Conservation (phyloP, 1,284 basidiomycete species). For the Moesziomyces antarcticus region DNA sequence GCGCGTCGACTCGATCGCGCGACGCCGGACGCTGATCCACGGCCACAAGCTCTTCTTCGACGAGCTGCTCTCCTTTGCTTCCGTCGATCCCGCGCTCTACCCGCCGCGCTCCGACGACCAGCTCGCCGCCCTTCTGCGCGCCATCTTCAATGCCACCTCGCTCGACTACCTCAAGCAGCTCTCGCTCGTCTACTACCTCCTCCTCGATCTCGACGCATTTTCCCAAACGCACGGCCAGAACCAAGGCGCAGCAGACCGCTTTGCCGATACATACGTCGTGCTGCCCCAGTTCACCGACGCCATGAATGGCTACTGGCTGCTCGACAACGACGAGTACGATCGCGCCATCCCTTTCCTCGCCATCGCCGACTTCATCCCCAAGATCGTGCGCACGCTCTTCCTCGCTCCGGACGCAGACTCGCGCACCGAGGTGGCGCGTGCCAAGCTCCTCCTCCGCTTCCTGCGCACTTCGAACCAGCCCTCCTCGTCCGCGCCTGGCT, state of each 20-base stretch:
- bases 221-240: conserved; percentile 1
- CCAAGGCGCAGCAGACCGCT: conserved; percentile 21
- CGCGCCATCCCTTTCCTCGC: conserved; percentile 37
- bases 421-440: conserved; percentile 25
- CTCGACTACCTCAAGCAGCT: conserved; percentile 53
- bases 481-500: conserved; percentile 30
- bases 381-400: conserved; percentile 44
- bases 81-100: conserved; percentile 37
- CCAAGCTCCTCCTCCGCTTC: conserved; percentile 46
- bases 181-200: conserved; percentile 48
- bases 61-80: conserved; percentile 42
- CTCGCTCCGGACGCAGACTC: conserved; percentile 10
- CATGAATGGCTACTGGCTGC: conserved; percentile 55
- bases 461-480: conserved; percentile 40
- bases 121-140: conserved; percentile 24
- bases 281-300: conserved; percentile 44
- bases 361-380: conserved; percentile 48
- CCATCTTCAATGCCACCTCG: conserved; percentile 32
- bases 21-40: conserved; percentile 13
- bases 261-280: conserved; percentile 42
- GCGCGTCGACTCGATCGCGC: conserved; percentile 8
- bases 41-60: conserved; percentile 46
- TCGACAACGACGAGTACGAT: conserved; percentile 51
- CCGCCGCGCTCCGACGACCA: conserved; percentile 27
- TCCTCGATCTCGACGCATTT: conserved; percentile 41